A percentile compares a stretch with the other conserved stretches of the same genome.
These are phyloP conservation scores for Xylaria acuta DNA, from an alignment of 495 filamentous ascomycete species.

Conservation along the genomic window DNA sequence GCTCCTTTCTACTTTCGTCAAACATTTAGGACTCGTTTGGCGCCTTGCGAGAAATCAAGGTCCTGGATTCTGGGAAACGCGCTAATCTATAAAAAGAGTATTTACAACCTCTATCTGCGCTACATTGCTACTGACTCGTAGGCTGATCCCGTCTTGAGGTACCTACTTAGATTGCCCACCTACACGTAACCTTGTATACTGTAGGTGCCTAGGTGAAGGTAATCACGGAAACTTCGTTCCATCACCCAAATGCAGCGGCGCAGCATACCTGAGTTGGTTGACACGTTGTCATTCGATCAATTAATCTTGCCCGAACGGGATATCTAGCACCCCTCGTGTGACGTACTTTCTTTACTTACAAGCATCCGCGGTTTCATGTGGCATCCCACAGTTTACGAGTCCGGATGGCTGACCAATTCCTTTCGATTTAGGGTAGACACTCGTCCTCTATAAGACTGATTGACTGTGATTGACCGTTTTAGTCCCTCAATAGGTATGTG, in stretches of 20 bases:
- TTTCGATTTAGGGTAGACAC: not conserved
- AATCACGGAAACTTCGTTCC: not conserved
- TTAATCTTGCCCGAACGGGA: not conserved
- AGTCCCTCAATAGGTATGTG: not conserved
- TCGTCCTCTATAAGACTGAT: not conserved
- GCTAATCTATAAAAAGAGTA: not conserved
- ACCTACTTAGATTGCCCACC: not conserved
- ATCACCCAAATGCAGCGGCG: not conserved
- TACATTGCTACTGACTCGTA: not conserved
- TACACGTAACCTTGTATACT: too few species aligned
- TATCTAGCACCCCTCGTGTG: slow-evolving; percentile 16
- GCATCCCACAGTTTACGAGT: slow-evolving; percentile 10
- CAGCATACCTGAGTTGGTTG: not conserved
- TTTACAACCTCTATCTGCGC: not conserved
- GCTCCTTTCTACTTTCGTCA: not conserved
- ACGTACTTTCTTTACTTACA: too few species aligned
- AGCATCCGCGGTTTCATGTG: slow-evolving; percentile 19
- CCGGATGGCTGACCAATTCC: not conserved
- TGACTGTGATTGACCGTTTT: not conserved
- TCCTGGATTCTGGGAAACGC: not conserved
- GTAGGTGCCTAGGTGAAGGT: too few species aligned
- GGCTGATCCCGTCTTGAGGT: not conserved
- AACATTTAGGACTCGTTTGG: not conserved
- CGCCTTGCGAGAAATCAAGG: not conserved
- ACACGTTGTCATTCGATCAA: not conserved